Evolutionary conservation across 225 moss, liverwort and hornwort genomes (phyloP), one percentile per base, ranked within the genome.

Genomic region (Lunularia cruciata): DNA sequence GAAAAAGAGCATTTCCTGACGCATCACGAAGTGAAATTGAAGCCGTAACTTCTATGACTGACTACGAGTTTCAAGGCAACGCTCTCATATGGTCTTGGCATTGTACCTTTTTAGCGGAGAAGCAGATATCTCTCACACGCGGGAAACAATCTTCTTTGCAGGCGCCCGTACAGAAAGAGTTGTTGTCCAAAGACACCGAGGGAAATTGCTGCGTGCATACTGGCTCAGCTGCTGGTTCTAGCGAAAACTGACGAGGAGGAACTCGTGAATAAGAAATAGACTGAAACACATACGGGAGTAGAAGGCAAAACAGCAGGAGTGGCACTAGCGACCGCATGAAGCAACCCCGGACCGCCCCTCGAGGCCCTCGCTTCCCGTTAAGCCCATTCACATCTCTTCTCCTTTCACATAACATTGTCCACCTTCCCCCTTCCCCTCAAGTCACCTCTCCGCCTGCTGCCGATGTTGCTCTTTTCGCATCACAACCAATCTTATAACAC

Each of bases 131-230:
- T 46, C 61, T 87, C 47, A 93, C 89, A 26, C 96, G 79, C 12
- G 96, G 90, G 57, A 98, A 98, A 65, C 96, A 98, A 63, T 89
- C 96, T 37, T 81, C 67, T 39, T 85, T 91, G 78, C 96, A 98
- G 22, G 86, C 70, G 22, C 96, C 96, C 1, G 90, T 89, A 78
- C 96, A 98, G 69, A 93, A 93, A 4, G 70, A 63, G 47, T 83
- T 78, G 40, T 69, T 69, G 23, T 61, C 66, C 59, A 83, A 60
- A 2, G 75, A 75, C 42, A 72, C 51, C 2, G 78, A 27, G 60
- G 78, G 72, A n/a, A 16, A 39, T 18, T 26, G 35, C 27, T 68
- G 35, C 8, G 68, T 11, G 32, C 82, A 83, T 13, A 59, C 72
- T 8, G 68, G 63, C 25, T 69, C 68, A 15, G 60, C 25, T 35